Evolutionary conservation across 2,329 filamentous ascomycete species (phyloP).

Genomic region (Endoconidiophora polonica): DNA sequence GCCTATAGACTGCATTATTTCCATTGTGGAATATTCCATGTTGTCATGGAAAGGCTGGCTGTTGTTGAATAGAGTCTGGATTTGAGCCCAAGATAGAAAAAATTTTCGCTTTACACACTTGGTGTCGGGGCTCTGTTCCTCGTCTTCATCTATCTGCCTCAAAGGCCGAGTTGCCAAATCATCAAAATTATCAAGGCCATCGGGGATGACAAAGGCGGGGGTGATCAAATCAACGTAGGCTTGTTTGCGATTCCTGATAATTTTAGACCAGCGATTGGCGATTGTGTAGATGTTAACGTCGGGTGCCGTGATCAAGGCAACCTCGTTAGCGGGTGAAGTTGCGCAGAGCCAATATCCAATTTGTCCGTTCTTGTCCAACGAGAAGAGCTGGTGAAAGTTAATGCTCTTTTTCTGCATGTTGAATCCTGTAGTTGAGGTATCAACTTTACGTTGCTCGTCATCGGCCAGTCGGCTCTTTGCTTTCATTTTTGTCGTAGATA

Average conservation of each 20-base stretch:
- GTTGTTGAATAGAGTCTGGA: background rate
- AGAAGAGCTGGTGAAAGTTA: conserved; percentile 31
- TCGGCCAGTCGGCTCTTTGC: background rate
- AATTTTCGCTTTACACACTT: conserved; percentile 10
- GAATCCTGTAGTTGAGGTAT: conserved; percentile 14
- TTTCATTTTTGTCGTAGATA: background rate
- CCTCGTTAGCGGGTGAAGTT: conserved; percentile 14
- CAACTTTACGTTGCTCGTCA: background rate
- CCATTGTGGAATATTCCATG: background rate
- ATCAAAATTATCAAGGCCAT: conserved; percentile 19
- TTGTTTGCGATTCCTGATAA: conserved; percentile 4
- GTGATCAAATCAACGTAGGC: conserved; percentile 16
- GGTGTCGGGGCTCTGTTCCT: background rate
- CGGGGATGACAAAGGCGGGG: conserved; percentile 23
- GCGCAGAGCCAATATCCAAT: conserved; percentile 25
- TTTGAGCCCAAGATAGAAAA: background rate
- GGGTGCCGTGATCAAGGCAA: background rate
- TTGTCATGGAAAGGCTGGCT: background rate
- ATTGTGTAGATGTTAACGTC: conserved; percentile 2
- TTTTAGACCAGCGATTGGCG: conserved; percentile 8
- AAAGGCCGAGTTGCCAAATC: conserved; percentile 12
- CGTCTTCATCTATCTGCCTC: background rate
- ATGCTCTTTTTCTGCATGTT: conserved; percentile 21
- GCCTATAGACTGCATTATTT: background rate
- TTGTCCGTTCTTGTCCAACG: conserved; percentile 26